Conservation (phyloP, 2,329 filamentous ascomycete species). For the Hortaea werneckii region DNA sequence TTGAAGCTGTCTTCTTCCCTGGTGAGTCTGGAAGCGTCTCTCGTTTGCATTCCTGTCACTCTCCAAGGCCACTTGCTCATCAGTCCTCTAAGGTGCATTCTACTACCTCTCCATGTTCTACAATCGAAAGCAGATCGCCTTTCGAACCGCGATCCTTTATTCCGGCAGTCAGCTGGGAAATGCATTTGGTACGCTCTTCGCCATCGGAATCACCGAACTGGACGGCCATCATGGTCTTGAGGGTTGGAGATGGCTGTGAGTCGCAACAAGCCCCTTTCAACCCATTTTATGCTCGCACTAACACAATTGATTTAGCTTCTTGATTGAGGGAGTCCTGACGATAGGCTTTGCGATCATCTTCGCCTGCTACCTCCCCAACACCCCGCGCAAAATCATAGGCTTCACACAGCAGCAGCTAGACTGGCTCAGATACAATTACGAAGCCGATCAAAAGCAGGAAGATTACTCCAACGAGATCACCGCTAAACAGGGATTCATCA, state of each 20-base stretch:
- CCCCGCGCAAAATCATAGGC: constrained; percentile 9
- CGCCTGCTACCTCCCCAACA: constrained; percentile 12
- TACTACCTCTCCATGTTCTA: constrained; percentile 36
- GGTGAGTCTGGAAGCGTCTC: neutral
- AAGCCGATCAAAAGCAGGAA: constrained; percentile 12
- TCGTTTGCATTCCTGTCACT: too few species aligned
- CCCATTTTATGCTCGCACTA: neutral
- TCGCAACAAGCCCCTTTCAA: neutral
- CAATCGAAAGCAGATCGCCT: constrained; percentile 39
- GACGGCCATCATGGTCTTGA: constrained; percentile 23
- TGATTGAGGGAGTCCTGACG: constrained; percentile 12
- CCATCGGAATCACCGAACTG: constrained; percentile 39
- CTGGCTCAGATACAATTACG: constrained; percentile 13
- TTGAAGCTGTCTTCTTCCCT: constrained; percentile 38
- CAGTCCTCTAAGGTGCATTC: constrained; percentile 18
- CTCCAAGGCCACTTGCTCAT: too few species aligned
- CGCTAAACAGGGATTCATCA: constrained; percentile 19
- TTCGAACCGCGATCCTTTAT: constrained; percentile 44
- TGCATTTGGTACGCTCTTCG: constrained; percentile 45
- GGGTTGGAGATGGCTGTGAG: constrained; percentile 24
- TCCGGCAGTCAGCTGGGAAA: constrained; percentile 40
- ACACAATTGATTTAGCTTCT: constrained; percentile 3
- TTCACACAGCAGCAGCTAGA: constrained; percentile 11
- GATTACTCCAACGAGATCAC: constrained; percentile 11
- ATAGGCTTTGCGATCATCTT: constrained; percentile 14